These are phyloP conservation scores for Meyerozyma carpophila DNA, from an alignment of 1,139 yeast genomes.

Conservation along the genomic window DNA sequence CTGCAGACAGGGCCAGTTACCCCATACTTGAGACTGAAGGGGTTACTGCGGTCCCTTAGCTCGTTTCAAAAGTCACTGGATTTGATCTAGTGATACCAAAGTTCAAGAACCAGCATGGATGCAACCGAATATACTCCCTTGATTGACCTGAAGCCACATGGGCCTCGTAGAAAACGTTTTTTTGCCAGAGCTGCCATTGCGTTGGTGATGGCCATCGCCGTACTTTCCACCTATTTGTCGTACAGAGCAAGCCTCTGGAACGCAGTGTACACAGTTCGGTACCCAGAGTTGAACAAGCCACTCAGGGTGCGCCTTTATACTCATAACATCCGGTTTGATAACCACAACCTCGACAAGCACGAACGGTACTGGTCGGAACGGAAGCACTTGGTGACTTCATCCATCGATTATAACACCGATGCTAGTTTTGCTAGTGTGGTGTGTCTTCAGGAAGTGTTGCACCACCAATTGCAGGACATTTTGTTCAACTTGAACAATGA, in stretches of 20 bases:
- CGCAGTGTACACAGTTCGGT: not conserved
- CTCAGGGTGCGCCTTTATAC: conserved; percentile 40
- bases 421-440: conserved; percentile 28
- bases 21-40: not conserved
- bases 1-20: not conserved
- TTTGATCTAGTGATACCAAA: not conserved
- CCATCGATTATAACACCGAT: conserved; percentile 29
- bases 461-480: conserved; percentile 47
- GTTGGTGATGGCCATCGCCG: not conserved
- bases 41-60: not conserved
- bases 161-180: not conserved
- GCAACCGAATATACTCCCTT: not conserved
- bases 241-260: not conserved
- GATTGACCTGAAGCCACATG: not conserved
- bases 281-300: conserved; percentile 4
- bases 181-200: not conserved
- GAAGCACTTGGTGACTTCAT: conserved; percentile 28
- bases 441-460: conserved; percentile 52
- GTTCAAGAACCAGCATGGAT: not conserved
- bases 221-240: not conserved
- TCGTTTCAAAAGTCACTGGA: not conserved
- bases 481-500: conserved; percentile 17
- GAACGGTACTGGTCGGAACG: conserved; percentile 45
- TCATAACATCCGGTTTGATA: conserved; percentile 50
- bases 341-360: conserved; percentile 19